Evolutionary conservation across 2,329 filamentous ascomycete species (phyloP).

Genomic region (Cercospora zeina): DNA sequence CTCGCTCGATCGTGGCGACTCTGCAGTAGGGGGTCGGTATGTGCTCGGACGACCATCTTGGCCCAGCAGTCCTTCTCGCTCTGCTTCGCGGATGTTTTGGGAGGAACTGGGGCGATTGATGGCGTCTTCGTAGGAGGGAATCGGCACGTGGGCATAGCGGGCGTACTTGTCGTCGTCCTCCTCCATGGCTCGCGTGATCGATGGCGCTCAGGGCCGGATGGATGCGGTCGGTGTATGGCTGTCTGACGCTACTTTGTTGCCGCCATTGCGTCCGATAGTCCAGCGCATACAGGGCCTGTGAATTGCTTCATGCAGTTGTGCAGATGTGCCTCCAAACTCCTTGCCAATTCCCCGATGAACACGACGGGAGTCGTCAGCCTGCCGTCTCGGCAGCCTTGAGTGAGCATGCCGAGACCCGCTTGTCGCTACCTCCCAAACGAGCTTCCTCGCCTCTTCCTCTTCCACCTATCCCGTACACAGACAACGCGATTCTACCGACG

Average conservation of each 20-base stretch:
- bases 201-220: slow-evolving; percentile 4
- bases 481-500: no score
- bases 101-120: slow-evolving; percentile 55
- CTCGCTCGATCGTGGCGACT: slow-evolving; percentile 68
- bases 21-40: slow-evolving; percentile 80
- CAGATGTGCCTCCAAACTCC: slow-evolving; percentile 6
- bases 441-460: no score
- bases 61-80: slow-evolving; percentile 73
- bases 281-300: not conserved
- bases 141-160: slow-evolving; percentile 55
- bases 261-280: not conserved
- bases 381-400: slow-evolving; percentile 7
- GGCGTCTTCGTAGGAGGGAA: slow-evolving; percentile 83
- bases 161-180: slow-evolving; percentile 29
- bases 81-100: slow-evolving; percentile 58
- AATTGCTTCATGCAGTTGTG: slow-evolving; percentile 3
- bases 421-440: not conserved
- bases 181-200: slow-evolving; percentile 13
- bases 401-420: slow-evolving; percentile 4
- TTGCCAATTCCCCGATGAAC: slow-evolving; percentile 9
- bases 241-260: slow-evolving; percentile 9
- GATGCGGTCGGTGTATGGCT: not conserved
- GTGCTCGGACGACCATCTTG: slow-evolving; percentile 45
- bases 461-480: no score
- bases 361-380: slow-evolving; percentile 10